Evolutionary conservation across 306 rosid genomes (phyloP), one percentile per base, ranked within the genome.

Genomic region (Quercus wislizeni): DNA sequence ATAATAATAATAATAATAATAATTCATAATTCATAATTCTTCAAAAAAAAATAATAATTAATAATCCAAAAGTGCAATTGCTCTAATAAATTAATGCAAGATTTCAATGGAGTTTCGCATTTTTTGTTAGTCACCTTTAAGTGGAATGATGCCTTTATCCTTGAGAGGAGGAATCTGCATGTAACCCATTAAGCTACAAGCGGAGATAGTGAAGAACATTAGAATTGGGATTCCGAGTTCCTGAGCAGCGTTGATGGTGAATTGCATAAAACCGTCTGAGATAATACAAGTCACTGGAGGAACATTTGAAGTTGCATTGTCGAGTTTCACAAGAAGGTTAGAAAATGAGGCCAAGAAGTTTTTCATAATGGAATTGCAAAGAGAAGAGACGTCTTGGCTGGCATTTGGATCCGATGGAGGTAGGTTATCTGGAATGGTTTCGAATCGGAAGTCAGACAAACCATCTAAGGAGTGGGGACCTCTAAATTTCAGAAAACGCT

Each of bases 371-470:
- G 68, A 19, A 15, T 31, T n/a, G 35, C 23, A 17, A 74, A 74
- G 55, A 25, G 46, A 57, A 31, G 3, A 1, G 4, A 35, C 0
- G 68, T 74, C 31, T 74, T 74, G 55, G 6, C 14, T 13, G 54
- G 15, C 15, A 13, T 49, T 49, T 1, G 1, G 5, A 49, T 49
- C 54, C 4, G 54, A 12, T 12, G 54, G 54, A 49, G 54, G 78
- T 6, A 74, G 11, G 78, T 67, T 67, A 6, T 74, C 78, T 1
- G 78, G 69, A 30, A 74, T 57, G 38, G 78, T 35, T 74, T 74
- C 38, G 0, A 74, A 74, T 12, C 52, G 55, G 21, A 74, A 74
- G 8, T 35, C 55, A 6, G 38, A 54, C 55, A 57, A n/a, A 10
- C 68, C 69, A 30, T 74, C 69, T 1, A 74, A 52, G 17, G 69